These are phyloP conservation scores for Moricandia moricandioides DNA, from an alignment of 345 rosid species.

Conservation along the genomic window DNA sequence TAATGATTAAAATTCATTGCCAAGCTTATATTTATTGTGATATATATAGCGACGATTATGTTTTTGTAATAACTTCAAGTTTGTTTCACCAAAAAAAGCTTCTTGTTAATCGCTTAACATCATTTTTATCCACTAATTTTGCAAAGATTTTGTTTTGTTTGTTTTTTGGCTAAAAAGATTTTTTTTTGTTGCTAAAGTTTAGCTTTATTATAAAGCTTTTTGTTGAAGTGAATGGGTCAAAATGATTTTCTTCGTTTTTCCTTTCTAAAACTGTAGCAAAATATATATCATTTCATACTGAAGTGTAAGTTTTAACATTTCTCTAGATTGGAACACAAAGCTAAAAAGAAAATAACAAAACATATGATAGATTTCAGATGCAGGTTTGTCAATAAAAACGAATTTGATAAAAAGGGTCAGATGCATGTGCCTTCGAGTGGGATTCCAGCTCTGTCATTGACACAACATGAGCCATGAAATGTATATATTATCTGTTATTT, in stretches of 20 bases:
- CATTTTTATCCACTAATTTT: background rate
- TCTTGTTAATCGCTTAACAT: background rate
- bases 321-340: slow-evolving; percentile 39
- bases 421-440: slow-evolving; percentile 65
- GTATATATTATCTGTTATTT: slow-evolving; percentile 36
- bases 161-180: background rate
- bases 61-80: background rate
- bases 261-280: slow-evolving; percentile 9
- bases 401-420: background rate
- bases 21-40: background rate
- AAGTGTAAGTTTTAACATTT: slow-evolving; percentile 23
- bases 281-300: background rate
- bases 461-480: slow-evolving; percentile 54
- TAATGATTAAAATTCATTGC: background rate
- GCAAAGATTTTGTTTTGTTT: background rate
- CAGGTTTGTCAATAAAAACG: background rate
- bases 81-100: background rate
- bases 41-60: background rate
- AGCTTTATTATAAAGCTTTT: background rate
- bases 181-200: background rate
- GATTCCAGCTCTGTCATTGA: slow-evolving; percentile 63
- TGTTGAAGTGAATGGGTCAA: background rate
- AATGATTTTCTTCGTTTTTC: slow-evolving; percentile 12
- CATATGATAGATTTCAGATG: slow-evolving; percentile 15
- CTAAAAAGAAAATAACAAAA: slow-evolving; percentile 15